Percentiles rank a stretch among this genome's conserved stretches.
Evolutionary conservation across 148 eudicot species (phyloP).

Genomic region (Fagopyrum homotropicum): DNA sequence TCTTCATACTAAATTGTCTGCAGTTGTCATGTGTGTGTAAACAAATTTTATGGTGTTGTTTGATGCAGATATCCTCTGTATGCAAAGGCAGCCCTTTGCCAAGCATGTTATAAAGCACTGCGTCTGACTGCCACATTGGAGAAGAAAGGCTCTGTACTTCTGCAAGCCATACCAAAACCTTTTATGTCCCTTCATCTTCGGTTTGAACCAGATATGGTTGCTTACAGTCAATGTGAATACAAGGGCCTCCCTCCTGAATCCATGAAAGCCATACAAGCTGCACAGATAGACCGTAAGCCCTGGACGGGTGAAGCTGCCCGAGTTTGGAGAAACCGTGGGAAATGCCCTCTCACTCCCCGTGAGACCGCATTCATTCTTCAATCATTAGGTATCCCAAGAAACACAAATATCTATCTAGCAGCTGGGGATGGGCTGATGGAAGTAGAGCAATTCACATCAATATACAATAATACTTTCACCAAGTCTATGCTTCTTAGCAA

Average conservation of each 20-base stretch:
- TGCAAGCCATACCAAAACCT: constrained; percentile 90
- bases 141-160: constrained; percentile 58
- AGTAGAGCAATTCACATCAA: constrained; percentile 62
- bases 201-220: constrained; percentile 98
- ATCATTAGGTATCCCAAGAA: constrained; percentile 62
- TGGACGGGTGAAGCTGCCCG: constrained; percentile 88
- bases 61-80: constrained; percentile 68
- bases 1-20: not conserved
- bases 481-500: constrained; percentile 52
- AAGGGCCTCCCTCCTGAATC: constrained; percentile 51
- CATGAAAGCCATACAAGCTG: constrained; percentile 63
- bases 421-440: constrained; percentile 99
- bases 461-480: constrained; percentile 60
- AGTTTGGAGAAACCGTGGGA: constrained; percentile 85
- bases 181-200: constrained; percentile 91
- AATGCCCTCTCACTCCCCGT: constrained; percentile 90
- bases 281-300: constrained; percentile 71
- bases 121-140: constrained; percentile 55
- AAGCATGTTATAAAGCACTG: constrained; percentile 78
- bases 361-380: constrained; percentile 80
- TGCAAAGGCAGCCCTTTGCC: constrained; percentile 84
- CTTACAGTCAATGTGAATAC: constrained; percentile 90
- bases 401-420: constrained; percentile 77
- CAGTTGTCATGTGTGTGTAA: not conserved
- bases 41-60: not conserved